phyloP scores from a whole-genome alignment of 208 protist genomes.

The Herpetomonas samuelpessoai region DNA sequence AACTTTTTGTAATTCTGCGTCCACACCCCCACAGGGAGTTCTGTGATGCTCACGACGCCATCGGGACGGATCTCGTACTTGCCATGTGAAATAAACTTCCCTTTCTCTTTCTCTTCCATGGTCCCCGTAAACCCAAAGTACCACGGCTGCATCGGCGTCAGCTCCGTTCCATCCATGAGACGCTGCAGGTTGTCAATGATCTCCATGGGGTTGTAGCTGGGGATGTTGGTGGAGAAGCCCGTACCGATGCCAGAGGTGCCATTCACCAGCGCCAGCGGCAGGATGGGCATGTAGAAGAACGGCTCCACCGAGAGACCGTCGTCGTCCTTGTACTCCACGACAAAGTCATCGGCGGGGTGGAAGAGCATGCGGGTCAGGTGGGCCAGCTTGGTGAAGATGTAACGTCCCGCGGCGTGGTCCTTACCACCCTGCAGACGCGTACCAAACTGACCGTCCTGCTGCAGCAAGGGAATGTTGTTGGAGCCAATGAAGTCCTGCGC shows the following conservation, averaged over 20 bases:
- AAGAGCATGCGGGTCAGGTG: constrained; percentile 95
- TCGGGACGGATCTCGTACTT: constrained; percentile 63
- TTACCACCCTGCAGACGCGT: constrained; percentile 98
- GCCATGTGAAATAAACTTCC: constrained; percentile 80
- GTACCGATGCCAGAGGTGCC: constrained; percentile 99
- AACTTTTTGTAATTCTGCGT: constrained; percentile 95
- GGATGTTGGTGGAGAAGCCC: constrained; percentile 98
- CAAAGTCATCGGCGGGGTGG: constrained; percentile 96
- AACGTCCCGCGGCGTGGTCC: constrained; percentile 98
- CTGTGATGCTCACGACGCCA: constrained; percentile 93
- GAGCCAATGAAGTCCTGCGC: constrained; percentile 98
- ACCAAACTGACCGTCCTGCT: constrained; percentile 99
- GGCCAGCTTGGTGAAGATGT: constrained; percentile 99
- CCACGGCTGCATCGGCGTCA: constrained; percentile 94
- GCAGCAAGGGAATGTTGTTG: constrained; percentile 99
- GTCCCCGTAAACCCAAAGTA: constrained; percentile 96
- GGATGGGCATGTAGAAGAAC: constrained; percentile 98
- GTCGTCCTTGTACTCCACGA: constrained; percentile 98
- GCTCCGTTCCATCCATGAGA: constrained; percentile 83
- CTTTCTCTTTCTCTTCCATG: constrained; percentile 81
- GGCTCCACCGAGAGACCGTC: constrained; percentile 99
- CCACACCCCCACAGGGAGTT: constrained; percentile 97
- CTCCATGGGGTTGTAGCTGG: constrained; percentile 98
- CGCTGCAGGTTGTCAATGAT: constrained; percentile 91
- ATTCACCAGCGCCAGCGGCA: constrained; percentile 99